Evolutionary conservation across 2,329 filamentous ascomycete species (phyloP), one percentile per base, ranked within the genome.

Genomic region (Calonectria pteridis): DNA sequence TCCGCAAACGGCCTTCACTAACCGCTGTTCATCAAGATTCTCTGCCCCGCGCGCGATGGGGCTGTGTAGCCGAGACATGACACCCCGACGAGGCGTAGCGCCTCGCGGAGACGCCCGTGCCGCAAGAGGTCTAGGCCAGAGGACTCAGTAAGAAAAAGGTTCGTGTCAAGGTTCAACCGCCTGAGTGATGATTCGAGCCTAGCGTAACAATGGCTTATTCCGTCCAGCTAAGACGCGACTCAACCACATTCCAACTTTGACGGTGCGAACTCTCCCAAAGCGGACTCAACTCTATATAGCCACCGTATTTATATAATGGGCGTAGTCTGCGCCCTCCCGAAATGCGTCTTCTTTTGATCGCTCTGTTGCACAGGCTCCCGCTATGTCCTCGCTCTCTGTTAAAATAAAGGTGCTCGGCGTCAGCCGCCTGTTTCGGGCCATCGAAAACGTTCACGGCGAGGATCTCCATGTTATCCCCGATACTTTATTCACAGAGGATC

Each of bases 321-420:
- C 23, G 55, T 62, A 62, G 55, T 40, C 33, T 37, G 23, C 26
- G 33, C 55, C 55, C 55, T 10, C 40, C 13, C 0, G 7, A 26
- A 28, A 6, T 10, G 18, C 2, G 33, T 13, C 33, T 9, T 18
- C 16, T 4, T 62, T 4, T 62, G 55, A 62, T 40, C 14, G n/a
- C 23, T n/a, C 18, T 23, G 35, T 4, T 40, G 11, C 16, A 11
- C 55, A 59, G 33, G 55, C 35, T 20, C 20, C 55, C 37, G 33
- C 35, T 23, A 67, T 64, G 59, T 64, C 59, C 40, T 64, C 59
- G 18, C 40, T 64, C 28, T 43, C 59, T 4, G 37, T 31, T 13
- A 49, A 49, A 49, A 64, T 64, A 64, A 64, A 64, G 26, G 59
- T 64, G 16, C 59, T 64, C 37, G 59, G 59, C 26, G 40, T 64